A percentile compares a stretch with the other conserved stretches of the same genome.
phyloP scores from a whole-genome alignment of 148 eudicot species.

The Vaccinium vitisidaea region DNA sequence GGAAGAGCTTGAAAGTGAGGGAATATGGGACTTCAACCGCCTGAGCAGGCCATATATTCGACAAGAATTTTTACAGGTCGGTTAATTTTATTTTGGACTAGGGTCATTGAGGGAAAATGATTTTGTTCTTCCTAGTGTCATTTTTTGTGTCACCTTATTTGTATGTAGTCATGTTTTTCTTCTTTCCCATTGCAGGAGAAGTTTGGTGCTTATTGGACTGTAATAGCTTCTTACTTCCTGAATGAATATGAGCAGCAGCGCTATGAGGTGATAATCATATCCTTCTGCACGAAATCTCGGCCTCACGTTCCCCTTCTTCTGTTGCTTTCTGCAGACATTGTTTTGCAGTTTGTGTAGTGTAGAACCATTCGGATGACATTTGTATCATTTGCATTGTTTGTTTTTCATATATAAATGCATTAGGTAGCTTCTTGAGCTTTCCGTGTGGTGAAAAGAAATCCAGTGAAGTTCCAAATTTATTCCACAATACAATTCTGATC shows the following conservation, averaged over 20 bases:
- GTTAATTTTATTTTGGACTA: slow-evolving; percentile 10
- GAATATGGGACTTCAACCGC: slow-evolving; percentile 91
- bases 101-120: not conserved
- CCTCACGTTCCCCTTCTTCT: not conserved
- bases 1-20: slow-evolving; percentile 98
- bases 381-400: not conserved
- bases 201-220: slow-evolving; percentile 80
- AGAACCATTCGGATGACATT: not conserved
- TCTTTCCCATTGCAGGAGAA: slow-evolving; percentile 55
- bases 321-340: not conserved
- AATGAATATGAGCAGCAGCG: slow-evolving; percentile 64
- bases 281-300: not conserved
- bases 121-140: not conserved
- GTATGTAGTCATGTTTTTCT: slow-evolving; percentile 1
- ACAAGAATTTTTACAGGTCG: slow-evolving; percentile 68
- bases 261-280: slow-evolving; percentile 54
- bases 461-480: no score
- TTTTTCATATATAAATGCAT: not conserved
- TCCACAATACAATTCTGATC: not conserved
- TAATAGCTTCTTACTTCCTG: slow-evolving; percentile 68
- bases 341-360: not conserved
- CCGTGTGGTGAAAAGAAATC: not conserved
- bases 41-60: slow-evolving; percentile 79
- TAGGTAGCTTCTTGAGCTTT: not conserved
- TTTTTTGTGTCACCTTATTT: not conserved